Base-by-base conservation (phyloP, 768 basidiomycete species). In the Auricularia sp. region DNA sequence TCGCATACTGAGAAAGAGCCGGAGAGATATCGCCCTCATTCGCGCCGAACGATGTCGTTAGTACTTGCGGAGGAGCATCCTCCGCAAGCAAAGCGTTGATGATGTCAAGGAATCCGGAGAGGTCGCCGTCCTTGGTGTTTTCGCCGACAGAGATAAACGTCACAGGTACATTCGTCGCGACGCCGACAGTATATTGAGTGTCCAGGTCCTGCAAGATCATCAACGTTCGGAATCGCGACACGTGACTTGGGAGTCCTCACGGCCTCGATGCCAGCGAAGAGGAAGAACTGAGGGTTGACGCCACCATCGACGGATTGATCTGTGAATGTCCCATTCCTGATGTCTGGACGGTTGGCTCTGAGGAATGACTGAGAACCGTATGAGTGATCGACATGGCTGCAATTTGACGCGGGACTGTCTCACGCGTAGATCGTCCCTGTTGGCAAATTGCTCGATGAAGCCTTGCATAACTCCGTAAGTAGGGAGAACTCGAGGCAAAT, bases 131-230 rank as follows among this genome's bases (percentile, higher is more conserved):
- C 8, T 71, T 70, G 67, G 62, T 68, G 44, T 65, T 54, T 24
- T 64, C 39, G 63, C 72, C 71, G 37, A 72, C 73, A 13, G 71
- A 72, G 37, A 74, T 66, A 63, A 73, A 73, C 1, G 71, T 71
- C 4, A 68, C 68, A 18, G 72, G 71, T 6, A 75, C 70, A 61
- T 67, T 69, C 10, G 71, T 67, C 4, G 74, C 72, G 51, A 77
- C 54, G 14, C 76, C 76, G 54, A 77, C 66, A n/a, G 77, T 77
- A 64, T 75, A 77, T 59, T 78, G 74, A 14, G 70, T 75, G 65
- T 78, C 77, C 13, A 78, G 70, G 65, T 75, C 70, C 73, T 70
- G 54, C 34, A 24, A 42, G 47, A 58, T 45, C 34, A 24, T 58
- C 45, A 36, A 47, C 51, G 16, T 21, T 35, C 47, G 35, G 18